Percentiles rank a stretch among this genome's conserved stretches.
Conservation (phyloP, 768 basidiomycete genomes). For the Infundibulicybe gibba region DNA sequence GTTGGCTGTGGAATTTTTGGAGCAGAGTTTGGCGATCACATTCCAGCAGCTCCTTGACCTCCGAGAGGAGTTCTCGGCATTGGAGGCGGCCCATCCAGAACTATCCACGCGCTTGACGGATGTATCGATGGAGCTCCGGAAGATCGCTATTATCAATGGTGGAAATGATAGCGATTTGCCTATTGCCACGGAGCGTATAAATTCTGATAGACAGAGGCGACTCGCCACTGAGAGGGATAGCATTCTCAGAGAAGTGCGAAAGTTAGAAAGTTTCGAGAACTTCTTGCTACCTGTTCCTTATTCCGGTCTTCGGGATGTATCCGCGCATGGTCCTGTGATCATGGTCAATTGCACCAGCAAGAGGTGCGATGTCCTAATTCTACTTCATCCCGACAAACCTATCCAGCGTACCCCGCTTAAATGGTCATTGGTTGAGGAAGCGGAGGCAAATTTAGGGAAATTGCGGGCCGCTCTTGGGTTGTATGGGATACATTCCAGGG, state of each 20-base stretch:
- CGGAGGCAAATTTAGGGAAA: neutral
- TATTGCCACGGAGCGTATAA: neutral
- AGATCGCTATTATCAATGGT: neutral
- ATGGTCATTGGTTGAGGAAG: neutral
- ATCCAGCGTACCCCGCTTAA: neutral
- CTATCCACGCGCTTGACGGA: neutral
- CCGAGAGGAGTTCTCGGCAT: neutral
- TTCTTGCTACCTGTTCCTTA: conserved; percentile 23
- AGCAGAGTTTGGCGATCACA: conserved; percentile 5
- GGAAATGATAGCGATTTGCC: neutral
- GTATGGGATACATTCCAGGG: neutral
- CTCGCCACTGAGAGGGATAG: conserved; percentile 3
- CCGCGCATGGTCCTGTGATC: conserved; percentile 29
- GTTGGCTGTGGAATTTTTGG: conserved; percentile 4
- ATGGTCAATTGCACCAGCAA: conserved; percentile 22
- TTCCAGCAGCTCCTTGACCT: conserved; percentile 6
- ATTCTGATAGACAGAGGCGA: neutral
- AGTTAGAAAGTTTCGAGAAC: conserved; percentile 24
- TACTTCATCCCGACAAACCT: neutral
- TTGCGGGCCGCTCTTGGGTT: neutral
- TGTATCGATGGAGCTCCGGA: neutral
- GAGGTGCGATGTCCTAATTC: conserved; percentile 12
- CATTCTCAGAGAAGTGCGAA: conserved; percentile 21
- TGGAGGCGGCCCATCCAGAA: neutral
- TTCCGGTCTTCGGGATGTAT: conserved; percentile 18